Evolutionary conservation across 768 basidiomycete genomes (phyloP).

Genomic region (Collybiopsis confluens): DNA sequence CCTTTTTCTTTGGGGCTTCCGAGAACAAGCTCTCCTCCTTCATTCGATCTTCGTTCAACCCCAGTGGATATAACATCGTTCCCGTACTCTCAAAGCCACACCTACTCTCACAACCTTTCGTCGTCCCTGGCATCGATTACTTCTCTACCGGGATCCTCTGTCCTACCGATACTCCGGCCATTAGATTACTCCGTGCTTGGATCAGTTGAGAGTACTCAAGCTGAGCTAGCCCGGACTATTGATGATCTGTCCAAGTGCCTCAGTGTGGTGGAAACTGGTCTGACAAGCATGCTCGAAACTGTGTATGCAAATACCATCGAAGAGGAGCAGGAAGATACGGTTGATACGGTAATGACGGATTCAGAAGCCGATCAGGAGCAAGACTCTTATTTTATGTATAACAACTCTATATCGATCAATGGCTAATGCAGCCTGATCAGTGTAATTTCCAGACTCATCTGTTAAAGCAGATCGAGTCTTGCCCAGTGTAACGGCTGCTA

Average conservation of each 20-base stretch:
- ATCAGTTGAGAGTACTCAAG: slow-evolving; percentile 54
- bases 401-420: neutral
- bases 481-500: no score
- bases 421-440: neutral
- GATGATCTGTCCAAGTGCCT: slow-evolving; percentile 78
- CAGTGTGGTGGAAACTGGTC: slow-evolving; percentile 64
- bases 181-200: slow-evolving; percentile 65
- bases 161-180: slow-evolving; percentile 51
- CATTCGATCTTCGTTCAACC: slow-evolving; percentile 19
- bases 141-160: slow-evolving; percentile 14
- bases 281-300: slow-evolving; percentile 61
- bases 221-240: slow-evolving; percentile 68
- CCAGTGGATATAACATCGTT: slow-evolving; percentile 20
- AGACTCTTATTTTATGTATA: slow-evolving; percentile 3
- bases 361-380: neutral
- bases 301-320: slow-evolving; percentile 49
- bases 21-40: slow-evolving; percentile 25
- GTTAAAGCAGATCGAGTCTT: no score
- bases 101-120: slow-evolving; percentile 23
- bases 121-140: slow-evolving; percentile 30
- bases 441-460: no score
- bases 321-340: slow-evolving; percentile 54
- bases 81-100: slow-evolving; percentile 20
- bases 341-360: neutral
- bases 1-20: slow-evolving; percentile 35